Base-by-base conservation (phyloP, 2,329 filamentous ascomycete genomes). In the Fusarium paranaense region DNA sequence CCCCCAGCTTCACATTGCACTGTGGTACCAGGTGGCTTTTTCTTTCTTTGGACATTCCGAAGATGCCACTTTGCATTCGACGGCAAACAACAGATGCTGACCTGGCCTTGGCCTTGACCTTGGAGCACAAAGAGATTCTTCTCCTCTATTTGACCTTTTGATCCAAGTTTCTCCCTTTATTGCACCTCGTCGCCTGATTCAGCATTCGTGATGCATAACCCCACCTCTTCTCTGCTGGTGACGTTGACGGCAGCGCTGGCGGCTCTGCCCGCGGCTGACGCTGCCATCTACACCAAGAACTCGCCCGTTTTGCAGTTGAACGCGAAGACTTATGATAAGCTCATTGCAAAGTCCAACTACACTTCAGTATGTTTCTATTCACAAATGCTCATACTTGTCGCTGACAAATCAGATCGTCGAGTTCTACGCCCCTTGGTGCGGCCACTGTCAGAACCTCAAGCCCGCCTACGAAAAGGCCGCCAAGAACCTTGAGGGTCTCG, bases 381-480 rank as follows among this genome's bases (percentile, higher is more conserved):
- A 42, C 22, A 30, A 16, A 32, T 20, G 5, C 9, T 32, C 47
- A 52, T 47, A 10, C 13, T n/a, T 62, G 30, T 52, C 63, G 62
- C 58, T 66, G 66, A 58, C 40, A 61, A n/a, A 9, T 33, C 8
- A 91, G 88, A 88, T 91, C 54, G 85, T 91, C 81, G 94, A 95
- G 85, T 98, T 98, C 88, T 98, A 98, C 80, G 96, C 96, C 10
- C 96, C 96, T 27, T 98, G 96, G 96, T 98, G 97, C 80, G 97
- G 96, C 47, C 97, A 98, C 85, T 99, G 97, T 86, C 90, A 98
- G 85, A 98, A 93, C 85, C 92, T 99, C 79, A 95, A 98, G 85
- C 96, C 95, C 4, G 94, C 94, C 52, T 99, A 97, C 85, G 96
- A 98, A 83, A 98, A 98, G 84, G 95, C 92, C 2, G 97, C 97